These are phyloP conservation scores for Phytophthora vignae DNA, from an alignment of 352 stramenopile species.

Conservation along the genomic window DNA sequence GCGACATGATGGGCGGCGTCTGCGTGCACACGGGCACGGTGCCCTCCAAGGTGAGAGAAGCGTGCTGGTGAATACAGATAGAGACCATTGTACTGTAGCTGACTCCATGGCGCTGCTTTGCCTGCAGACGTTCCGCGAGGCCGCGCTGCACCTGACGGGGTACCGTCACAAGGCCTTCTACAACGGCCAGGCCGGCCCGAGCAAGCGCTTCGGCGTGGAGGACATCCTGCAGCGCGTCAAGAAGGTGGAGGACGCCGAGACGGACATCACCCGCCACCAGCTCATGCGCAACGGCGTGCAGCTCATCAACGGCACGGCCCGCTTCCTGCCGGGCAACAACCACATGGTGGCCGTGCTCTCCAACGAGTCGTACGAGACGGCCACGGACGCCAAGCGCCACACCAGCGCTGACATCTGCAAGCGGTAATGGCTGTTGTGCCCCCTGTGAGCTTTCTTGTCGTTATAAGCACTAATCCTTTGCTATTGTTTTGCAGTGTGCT, in stretches of 20 bases:
- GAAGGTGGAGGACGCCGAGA: slow-evolving; percentile 86
- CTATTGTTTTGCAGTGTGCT: slow-evolving; percentile 55
- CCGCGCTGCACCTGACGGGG: slow-evolving; percentile 88
- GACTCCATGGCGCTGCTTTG: neutral
- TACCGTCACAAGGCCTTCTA: slow-evolving; percentile 92
- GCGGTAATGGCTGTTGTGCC: slow-evolving; percentile 46
- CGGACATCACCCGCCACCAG: slow-evolving; percentile 87
- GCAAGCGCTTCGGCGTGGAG: slow-evolving; percentile 79
- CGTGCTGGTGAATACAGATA: too few relatives aligned
- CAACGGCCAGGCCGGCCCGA: slow-evolving; percentile 68
- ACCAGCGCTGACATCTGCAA: slow-evolving; percentile 86
- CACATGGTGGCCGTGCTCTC: slow-evolving; percentile 87
- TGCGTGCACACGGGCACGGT: slow-evolving; percentile 92
- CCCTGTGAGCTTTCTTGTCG: neutral
- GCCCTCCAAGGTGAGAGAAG: slow-evolving; percentile 70
- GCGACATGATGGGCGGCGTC: slow-evolving; percentile 87
- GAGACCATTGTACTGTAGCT: too few relatives aligned
- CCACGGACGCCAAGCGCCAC: slow-evolving; percentile 80
- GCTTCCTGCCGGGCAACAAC: slow-evolving; percentile 74
- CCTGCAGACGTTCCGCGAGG: slow-evolving; percentile 89
- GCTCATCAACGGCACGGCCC: slow-evolving; percentile 82
- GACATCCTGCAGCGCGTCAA: slow-evolving; percentile 88
- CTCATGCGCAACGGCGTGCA: slow-evolving; percentile 83
- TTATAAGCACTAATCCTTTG: neutral
- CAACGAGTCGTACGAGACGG: slow-evolving; percentile 84